These are phyloP conservation scores for Dactylellina drechsleri DNA, from an alignment of 2,329 filamentous ascomycete genomes.

Conservation along the genomic window DNA sequence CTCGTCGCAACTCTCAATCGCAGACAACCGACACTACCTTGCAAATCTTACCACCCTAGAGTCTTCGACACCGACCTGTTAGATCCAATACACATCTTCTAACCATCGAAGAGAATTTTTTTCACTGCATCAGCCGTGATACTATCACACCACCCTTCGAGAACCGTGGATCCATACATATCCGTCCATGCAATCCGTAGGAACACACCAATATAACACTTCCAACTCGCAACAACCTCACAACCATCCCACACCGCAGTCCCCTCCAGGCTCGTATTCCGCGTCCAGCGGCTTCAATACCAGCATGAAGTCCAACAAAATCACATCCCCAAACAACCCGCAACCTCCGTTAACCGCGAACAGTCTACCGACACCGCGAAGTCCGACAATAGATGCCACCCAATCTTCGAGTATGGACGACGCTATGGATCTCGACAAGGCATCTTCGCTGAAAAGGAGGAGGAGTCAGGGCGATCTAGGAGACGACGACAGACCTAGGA, in stretches of 20 bases:
- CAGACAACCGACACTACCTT: too few species aligned
- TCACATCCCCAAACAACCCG: conserved; percentile 45
- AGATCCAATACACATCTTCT: too few species aligned
- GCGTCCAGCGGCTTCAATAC: conserved; percentile 53
- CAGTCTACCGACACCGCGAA: conserved; percentile 49
- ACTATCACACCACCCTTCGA: background rate
- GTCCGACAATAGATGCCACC: conserved; percentile 40
- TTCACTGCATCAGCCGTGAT: conserved; percentile 1
- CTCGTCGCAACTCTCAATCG: too few species aligned
- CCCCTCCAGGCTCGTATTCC: conserved; percentile 53
- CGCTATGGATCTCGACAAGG: conserved; percentile 41
- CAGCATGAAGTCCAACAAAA: conserved; percentile 52
- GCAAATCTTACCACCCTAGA: too few species aligned
- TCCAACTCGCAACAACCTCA: conserved; percentile 54
- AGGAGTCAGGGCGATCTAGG: conserved; percentile 50
- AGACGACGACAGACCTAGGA: conserved; percentile 48
- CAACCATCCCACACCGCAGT: conserved; percentile 52
- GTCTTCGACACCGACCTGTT: background rate
- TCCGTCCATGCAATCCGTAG: conserved; percentile 55
- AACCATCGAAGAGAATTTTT: conserved; percentile 7
- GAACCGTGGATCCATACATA: conserved; percentile 41
- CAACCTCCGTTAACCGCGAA: conserved; percentile 26
- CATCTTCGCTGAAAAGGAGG: conserved; percentile 49
- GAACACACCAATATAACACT: conserved; percentile 55
- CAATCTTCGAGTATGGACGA: conserved; percentile 39